These are phyloP conservation scores for Lactifluus pinguis DNA, from an alignment of 768 basidiomycete species.

Conservation along the genomic window DNA sequence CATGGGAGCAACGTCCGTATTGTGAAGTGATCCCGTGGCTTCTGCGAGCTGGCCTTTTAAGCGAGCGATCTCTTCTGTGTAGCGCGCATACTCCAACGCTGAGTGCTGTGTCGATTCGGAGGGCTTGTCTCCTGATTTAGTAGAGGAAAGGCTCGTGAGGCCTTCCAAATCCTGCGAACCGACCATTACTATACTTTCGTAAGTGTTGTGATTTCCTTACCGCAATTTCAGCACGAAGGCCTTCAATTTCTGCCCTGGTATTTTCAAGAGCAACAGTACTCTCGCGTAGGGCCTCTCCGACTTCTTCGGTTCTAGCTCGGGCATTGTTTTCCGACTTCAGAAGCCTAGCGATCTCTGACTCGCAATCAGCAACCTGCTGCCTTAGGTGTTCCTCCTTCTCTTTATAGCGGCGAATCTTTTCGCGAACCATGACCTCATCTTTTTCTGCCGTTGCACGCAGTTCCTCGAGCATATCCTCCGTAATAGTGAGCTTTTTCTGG, in stretches of 20 bases:
- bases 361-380: conserved; percentile 60
- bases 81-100: conserved; percentile 42
- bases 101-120: conserved; percentile 40
- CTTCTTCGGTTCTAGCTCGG: conserved; percentile 64
- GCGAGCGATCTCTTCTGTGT: conserved; percentile 45
- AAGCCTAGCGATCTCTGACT: conserved; percentile 56
- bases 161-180: conserved; percentile 54
- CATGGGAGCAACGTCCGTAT: conserved; percentile 12
- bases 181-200: not conserved
- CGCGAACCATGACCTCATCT: conserved; percentile 57
- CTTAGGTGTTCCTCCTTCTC: conserved; percentile 64
- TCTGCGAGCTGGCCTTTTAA: conserved; percentile 43
- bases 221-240: conserved; percentile 57
- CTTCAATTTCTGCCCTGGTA: conserved; percentile 84
- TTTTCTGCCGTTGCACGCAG: conserved; percentile 56
- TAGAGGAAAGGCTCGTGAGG: conserved; percentile 24
- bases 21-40: conserved; percentile 25
- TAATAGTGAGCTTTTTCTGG: conserved; percentile 57
- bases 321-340: conserved; percentile 52
- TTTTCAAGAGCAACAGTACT: conserved; percentile 82
- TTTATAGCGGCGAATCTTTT: conserved; percentile 57
- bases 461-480: conserved; percentile 87
- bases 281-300: conserved; percentile 85
- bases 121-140: conserved; percentile 31
- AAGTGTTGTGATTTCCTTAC: conserved; percentile 37